phyloP scores from a whole-genome alignment of 495 filamentous ascomycete genomes.

The Penicillium atrosanguineum region DNA sequence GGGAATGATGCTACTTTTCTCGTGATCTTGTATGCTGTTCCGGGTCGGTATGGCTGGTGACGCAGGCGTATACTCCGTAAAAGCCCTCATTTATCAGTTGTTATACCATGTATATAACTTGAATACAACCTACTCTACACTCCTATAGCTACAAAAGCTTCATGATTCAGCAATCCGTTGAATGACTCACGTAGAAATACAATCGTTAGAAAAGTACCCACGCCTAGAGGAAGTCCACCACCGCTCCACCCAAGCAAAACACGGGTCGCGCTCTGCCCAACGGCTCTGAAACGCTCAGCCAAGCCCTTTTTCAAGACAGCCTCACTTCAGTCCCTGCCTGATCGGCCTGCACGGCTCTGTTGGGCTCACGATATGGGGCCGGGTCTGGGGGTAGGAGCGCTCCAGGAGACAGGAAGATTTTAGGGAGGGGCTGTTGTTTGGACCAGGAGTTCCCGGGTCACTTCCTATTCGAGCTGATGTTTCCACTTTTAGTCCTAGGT shows the following conservation, averaged over 20 bases:
- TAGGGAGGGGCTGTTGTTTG: neutral
- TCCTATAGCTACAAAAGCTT: no score
- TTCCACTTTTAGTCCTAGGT: neutral
- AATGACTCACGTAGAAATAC: neutral
- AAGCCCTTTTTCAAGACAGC: neutral
- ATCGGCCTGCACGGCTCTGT: neutral
- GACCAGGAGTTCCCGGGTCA: neutral
- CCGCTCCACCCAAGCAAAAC: neutral
- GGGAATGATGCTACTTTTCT: neutral
- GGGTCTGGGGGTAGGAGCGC: neutral
- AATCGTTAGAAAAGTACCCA: neutral
- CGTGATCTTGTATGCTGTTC: neutral
- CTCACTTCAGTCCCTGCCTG: slow-evolving; percentile 11
- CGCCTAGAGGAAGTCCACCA: neutral
- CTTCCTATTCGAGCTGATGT: neutral
- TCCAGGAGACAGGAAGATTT: neutral
- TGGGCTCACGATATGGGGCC: neutral
- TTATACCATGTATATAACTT: no score
- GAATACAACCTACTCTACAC: no score
- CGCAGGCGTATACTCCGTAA: no score
- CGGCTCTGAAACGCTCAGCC: slow-evolving; percentile 2
- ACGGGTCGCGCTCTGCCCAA: slow-evolving; percentile 1
- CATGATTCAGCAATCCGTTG: neutral
- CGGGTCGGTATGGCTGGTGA: neutral
- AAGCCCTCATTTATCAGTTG: neutral